Base-by-base conservation (phyloP, 495 filamentous ascomycete species). In the Penicillium angulare region DNA sequence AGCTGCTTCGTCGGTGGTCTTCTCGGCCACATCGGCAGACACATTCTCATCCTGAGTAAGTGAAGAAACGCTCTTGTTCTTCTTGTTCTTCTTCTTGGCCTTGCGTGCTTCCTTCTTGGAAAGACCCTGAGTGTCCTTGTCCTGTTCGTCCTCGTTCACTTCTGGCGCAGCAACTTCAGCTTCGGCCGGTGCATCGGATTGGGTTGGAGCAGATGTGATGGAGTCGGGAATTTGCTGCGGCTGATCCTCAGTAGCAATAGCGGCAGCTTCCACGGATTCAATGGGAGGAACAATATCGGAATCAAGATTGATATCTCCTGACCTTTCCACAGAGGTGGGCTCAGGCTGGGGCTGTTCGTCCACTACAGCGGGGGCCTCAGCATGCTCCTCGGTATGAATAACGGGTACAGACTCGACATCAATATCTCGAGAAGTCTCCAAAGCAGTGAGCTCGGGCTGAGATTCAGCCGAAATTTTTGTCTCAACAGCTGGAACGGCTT, bases 31-130 rank as follows among this genome's bases (percentile, higher is more conserved):
- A 31, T 29, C 15, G 26, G 3, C 22, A 0, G 41, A 18, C 4
- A 23, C 15, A 9, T 32, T 18, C 24, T 44, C 41, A 17, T 44
- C 27, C 10, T 49, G 47, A 9, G 39, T 3, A n/a, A 26, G 17
- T 17, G 48, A 18, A 43, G 50, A 53, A 13, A 43, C 48, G 6
- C 49, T 60, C 50, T 68, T 67, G 20, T 45, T 50, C 60, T 68
- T 68, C 43, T 65, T 70, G 50, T 70, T 66, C 31, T 61, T 65
- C 49, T 65, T 67, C 57, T 69, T 69, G 44, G 64, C 67, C 49
- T 69, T 64, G 15, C 55, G 53, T 52, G 69, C 68, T 12, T 64
- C 58, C 34, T 74, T 73, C 50, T 72, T 75, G 7, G 61, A 58
- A 5, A 59, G 52, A 31, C 50, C 43, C 9, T 53, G 55, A 7